phyloP scores from a whole-genome alignment of 2,329 filamentous ascomycete species.

The Alternaria longipes region DNA sequence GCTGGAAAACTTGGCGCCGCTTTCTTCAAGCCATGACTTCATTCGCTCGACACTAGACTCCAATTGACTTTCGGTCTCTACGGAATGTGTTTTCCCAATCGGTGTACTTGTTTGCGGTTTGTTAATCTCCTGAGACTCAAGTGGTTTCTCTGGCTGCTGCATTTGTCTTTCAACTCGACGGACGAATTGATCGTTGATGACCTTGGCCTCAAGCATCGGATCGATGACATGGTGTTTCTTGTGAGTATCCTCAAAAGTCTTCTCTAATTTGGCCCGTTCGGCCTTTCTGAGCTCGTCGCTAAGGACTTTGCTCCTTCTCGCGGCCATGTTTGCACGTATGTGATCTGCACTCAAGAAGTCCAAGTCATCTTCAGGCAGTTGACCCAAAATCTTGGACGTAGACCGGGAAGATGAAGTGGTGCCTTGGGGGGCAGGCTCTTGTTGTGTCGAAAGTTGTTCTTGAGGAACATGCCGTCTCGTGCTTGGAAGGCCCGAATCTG shows the following conservation, averaged over 20 bases:
- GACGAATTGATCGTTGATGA: conserved; percentile 42
- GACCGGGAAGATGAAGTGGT: conserved; percentile 15
- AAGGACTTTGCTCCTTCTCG: conserved; percentile 22
- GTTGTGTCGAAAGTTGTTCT: neutral
- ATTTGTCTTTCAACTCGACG: conserved; percentile 38
- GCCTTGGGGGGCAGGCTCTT: neutral
- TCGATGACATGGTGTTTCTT: conserved; percentile 25
- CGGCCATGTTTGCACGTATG: conserved; percentile 56
- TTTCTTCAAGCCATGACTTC: conserved; percentile 41
- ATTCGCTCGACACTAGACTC: conserved; percentile 43
- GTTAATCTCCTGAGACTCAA: neutral
- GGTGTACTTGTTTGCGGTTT: neutral
- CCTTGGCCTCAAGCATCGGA: conserved; percentile 34
- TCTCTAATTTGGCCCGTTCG: conserved; percentile 38
- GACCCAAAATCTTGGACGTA: conserved; percentile 41
- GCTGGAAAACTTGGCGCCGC: conserved; percentile 35
- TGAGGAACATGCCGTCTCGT: neutral
- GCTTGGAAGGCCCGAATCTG: neutral
- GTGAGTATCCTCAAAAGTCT: conserved; percentile 31
- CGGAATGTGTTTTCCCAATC: neutral
- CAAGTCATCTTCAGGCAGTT: conserved; percentile 51
- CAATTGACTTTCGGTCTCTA: conserved; percentile 8
- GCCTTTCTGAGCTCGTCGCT: conserved; percentile 24
- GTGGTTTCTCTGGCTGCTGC: conserved; percentile 12
- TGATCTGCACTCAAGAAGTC: conserved; percentile 54